Evolutionary conservation across 164 flowering plant species (phyloP).

Genomic region (Vitis rotundifolia): DNA sequence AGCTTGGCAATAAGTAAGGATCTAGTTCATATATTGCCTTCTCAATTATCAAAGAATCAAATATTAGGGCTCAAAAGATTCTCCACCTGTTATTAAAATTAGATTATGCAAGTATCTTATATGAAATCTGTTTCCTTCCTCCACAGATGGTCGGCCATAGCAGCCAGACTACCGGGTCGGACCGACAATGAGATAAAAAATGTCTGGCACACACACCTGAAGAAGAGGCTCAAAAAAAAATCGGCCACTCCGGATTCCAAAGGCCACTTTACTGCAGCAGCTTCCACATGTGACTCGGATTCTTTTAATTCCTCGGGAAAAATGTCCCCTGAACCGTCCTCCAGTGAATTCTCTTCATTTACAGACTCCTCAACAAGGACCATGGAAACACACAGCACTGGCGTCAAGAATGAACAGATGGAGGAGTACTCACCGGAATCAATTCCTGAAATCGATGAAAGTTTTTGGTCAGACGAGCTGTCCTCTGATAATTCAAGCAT

Average conservation of each 20-base stretch:
- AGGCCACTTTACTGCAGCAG: neutral
- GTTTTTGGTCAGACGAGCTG: slow-evolving; percentile 49
- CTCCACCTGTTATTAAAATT: neutral
- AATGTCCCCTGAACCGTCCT: slow-evolving; percentile 22
- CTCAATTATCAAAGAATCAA: no score
- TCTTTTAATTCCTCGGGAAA: neutral
- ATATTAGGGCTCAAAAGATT: neutral
- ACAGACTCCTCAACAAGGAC: slow-evolving; percentile 7
- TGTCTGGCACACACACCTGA: slow-evolving; percentile 50
- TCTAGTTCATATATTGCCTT: neutral
- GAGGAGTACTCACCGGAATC: slow-evolving; percentile 23
- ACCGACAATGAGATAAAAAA: slow-evolving; percentile 49
- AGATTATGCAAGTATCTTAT: no score
- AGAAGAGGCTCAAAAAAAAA: slow-evolving; percentile 27
- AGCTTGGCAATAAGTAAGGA: slow-evolving; percentile 33
- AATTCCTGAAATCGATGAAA: slow-evolving; percentile 38
- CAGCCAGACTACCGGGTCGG: slow-evolving; percentile 37
- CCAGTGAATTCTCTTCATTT: slow-evolving; percentile 18
- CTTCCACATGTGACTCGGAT: slow-evolving; percentile 2
- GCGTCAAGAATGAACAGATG: slow-evolving; percentile 13
- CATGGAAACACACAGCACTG: neutral
- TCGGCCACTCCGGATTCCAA: neutral
- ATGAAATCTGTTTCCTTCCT: neutral
- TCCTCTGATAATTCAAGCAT: neutral
- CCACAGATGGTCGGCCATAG: slow-evolving; percentile 45